phyloP scores from a whole-genome alignment of 495 filamentous ascomycete genomes.

The Geoglossum glabrum region DNA sequence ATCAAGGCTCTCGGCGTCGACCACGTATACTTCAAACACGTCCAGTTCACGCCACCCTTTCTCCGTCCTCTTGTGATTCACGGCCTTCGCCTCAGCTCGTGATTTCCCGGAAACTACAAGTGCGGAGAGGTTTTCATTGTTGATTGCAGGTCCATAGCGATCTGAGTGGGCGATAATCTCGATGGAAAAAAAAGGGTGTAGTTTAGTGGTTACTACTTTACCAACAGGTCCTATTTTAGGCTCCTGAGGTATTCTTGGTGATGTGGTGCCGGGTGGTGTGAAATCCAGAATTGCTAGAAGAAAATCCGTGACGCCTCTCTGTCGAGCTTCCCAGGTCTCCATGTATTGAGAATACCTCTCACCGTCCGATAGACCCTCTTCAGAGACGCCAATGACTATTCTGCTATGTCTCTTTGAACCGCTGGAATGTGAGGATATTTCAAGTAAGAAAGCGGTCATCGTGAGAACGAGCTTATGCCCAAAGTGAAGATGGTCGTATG shows the following conservation, averaged over 20 bases:
- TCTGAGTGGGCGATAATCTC: slow-evolving; percentile 72
- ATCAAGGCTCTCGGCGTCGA: too few relatives aligned
- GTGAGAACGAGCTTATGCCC: slow-evolving; percentile 92
- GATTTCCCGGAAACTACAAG: slow-evolving; percentile 86
- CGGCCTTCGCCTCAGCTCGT: slow-evolving; percentile 54
- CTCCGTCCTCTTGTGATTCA: slow-evolving; percentile 61
- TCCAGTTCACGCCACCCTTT: slow-evolving; percentile 59
- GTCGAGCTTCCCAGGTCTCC: slow-evolving; percentile 56
- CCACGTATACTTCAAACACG: slow-evolving; percentile 81
- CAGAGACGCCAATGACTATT: not conserved
- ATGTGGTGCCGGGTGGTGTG: slow-evolving; percentile 10
- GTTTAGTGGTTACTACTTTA: slow-evolving; percentile 27
- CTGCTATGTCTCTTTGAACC: slow-evolving; percentile 42
- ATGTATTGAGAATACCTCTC: slow-evolving; percentile 56
- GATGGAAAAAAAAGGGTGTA: slow-evolving; percentile 29
- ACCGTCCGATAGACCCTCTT: slow-evolving; percentile 23
- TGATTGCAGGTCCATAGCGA: slow-evolving; percentile 79
- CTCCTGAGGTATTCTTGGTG: slow-evolving; percentile 16
- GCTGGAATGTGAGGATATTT: too few relatives aligned
- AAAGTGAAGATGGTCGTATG: slow-evolving; percentile 36
- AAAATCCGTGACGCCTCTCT: slow-evolving; percentile 46
- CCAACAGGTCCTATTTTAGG: slow-evolving; percentile 27
- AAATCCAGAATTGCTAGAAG: slow-evolving; percentile 49
- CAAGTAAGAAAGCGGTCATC: slow-evolving; percentile 52
- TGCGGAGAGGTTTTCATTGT: slow-evolving; percentile 54